Base-by-base conservation (phyloP, 805 yeast genomes). In the Myxozyma melibiosi region DNA sequence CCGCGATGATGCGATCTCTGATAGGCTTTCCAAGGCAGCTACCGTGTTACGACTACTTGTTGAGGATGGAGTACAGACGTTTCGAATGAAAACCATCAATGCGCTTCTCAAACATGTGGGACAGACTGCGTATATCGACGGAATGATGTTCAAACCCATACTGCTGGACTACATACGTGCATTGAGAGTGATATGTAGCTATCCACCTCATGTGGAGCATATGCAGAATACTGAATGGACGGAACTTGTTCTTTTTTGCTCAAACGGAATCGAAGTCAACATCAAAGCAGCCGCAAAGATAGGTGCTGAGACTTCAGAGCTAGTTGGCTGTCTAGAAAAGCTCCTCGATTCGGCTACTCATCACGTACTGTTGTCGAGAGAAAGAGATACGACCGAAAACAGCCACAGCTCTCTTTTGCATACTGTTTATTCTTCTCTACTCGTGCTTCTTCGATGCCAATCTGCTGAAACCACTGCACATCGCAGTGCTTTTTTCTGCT, bases 281-380 rank as follows among this genome's bases (percentile, higher is more conserved):
- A 25, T 47, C 35, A 30, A 34, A 33, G 51, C 31, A 18, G 38
- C 11, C 31, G 33, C 43, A 53, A 30, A 53, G 30, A 30, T 49
- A 24, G 33, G 61, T 39, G 33, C 35, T 18, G 54, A 64, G 28
- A 77, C 88, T 34, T 40, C 51, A 22, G 96, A 53, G 18, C 37
- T 62, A 11, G 30, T 62, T 13, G 18, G 25, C 9, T 52, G 57
- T 31, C 39, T 62, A 6, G 43, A 60, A 11, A 9, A 40, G 20
- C 45, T 61, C 16, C 38, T 56, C 18, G 41, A 45, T 13, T 44
- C 52, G 4, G 39, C 49, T 9, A 45, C 16, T 13, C 49, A 45
- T 33, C 49, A 45, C 14, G 16, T 13, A 6, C 25, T 43, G 5
- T 6, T 43, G 5, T 9, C n/a, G 3, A 13, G 33, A 22, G 14